Conservation (phyloP, 2,329 filamentous ascomycete species). For the Nemania bipapillata region DNA sequence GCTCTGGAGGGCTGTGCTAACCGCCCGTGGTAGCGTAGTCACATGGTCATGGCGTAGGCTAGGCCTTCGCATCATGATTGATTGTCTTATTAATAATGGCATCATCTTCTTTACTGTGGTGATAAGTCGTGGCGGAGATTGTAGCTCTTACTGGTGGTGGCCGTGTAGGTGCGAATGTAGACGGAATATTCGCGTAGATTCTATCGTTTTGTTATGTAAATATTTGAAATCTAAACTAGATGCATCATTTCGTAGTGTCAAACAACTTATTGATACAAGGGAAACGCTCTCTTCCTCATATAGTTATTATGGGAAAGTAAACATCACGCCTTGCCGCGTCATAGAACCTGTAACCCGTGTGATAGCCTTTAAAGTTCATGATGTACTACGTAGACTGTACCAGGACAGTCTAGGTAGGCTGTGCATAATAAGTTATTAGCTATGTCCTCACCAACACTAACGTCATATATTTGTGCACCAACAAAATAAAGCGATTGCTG, state of each 20-base stretch:
- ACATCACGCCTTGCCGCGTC: not conserved
- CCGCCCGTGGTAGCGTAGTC: constrained; percentile 16
- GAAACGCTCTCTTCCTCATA: not conserved
- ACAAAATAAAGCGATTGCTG: no score
- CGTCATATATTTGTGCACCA: no score
- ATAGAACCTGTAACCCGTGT: no score
- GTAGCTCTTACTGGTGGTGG: constrained; percentile 27
- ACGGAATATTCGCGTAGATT: not conserved
- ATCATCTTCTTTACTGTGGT: constrained; percentile 2
- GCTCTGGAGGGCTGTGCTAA: constrained; percentile 18
- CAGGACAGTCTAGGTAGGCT: not conserved
- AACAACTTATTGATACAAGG: not conserved
- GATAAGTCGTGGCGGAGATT: constrained; percentile 13
- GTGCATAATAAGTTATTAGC: not conserved
- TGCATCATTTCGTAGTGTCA: no score
- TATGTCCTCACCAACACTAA: not conserved
- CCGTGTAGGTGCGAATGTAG: not conserved
- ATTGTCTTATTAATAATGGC: constrained; percentile 13
- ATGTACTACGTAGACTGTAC: not conserved
- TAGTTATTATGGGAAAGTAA: not conserved
- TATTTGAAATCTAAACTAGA: not conserved
- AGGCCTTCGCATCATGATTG: constrained; percentile 1
- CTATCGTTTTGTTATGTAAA: not conserved
- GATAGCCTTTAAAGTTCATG: no score
- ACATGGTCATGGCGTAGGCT: constrained; percentile 26